These are phyloP conservation scores for Talaromyces sp. DNA, from an alignment of 2,329 filamentous ascomycete genomes.

Conservation along the genomic window DNA sequence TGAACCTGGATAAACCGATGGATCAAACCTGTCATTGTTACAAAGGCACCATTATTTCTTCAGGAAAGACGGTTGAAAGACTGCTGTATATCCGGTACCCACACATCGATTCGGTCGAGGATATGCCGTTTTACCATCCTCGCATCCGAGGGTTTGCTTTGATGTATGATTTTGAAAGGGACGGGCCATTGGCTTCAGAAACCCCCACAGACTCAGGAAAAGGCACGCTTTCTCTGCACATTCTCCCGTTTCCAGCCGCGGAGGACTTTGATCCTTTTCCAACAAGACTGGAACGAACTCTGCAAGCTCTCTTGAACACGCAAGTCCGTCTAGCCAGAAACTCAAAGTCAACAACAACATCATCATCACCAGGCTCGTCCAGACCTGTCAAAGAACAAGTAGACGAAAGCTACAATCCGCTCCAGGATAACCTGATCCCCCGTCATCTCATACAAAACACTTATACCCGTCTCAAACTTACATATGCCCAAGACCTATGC, in stretches of 20 bases:
- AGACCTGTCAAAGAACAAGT: conserved; percentile 8
- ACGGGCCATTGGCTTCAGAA: background rate
- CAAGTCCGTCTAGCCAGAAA: conserved; percentile 30
- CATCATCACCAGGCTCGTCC: background rate
- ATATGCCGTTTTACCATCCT: conserved; percentile 86
- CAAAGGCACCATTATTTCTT: conserved; percentile 5
- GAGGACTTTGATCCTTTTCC: conserved; percentile 29
- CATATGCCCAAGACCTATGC: conserved; percentile 67
- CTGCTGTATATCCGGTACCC: conserved; percentile 70
- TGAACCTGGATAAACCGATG: conserved; percentile 64
- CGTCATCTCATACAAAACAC: conserved; percentile 74
- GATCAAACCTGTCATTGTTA: conserved; percentile 81
- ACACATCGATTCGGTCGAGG: conserved; percentile 55
- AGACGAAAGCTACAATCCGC: conserved; percentile 67
- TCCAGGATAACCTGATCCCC: conserved; percentile 75
- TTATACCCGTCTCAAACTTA: conserved; percentile 72
- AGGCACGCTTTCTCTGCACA: conserved; percentile 47
- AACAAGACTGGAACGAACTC: conserved; percentile 32
- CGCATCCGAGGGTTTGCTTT: conserved; percentile 68
- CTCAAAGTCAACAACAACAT: conserved; percentile 12
- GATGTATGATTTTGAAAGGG: conserved; percentile 50
- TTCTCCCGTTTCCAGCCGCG: conserved; percentile 38
- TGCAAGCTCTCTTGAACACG: conserved; percentile 30
- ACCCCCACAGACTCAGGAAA: conserved; percentile 9
- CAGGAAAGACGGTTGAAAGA: conserved; percentile 28